Conservation (phyloP, 345 rosid species). For the Eutrema yunnanense region DNA sequence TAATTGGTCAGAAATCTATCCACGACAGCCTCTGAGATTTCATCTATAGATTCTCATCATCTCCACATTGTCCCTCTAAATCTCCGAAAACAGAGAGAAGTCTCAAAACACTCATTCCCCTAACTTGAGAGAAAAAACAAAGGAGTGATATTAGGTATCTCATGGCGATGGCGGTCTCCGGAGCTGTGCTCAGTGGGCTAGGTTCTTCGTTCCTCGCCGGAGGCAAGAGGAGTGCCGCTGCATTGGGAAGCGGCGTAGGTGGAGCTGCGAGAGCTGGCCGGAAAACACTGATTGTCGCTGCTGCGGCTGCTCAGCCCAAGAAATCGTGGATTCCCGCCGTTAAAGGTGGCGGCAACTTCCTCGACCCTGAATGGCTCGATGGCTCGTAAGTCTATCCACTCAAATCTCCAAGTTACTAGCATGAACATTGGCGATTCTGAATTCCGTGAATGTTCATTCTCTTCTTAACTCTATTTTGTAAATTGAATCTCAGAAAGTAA, state of each 20-base stretch:
- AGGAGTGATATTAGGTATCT: constrained; percentile 1
- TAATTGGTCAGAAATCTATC: constrained; percentile 87
- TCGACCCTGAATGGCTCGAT: constrained; percentile 97
- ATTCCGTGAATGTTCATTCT: not conserved
- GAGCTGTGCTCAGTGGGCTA: constrained; percentile 71
- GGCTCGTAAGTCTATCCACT: constrained; percentile 77
- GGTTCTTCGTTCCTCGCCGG: constrained; percentile 76
- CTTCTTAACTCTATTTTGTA: not conserved
- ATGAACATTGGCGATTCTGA: not conserved
- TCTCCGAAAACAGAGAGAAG: not conserved
- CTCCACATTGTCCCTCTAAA: constrained; percentile 44
- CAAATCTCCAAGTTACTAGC: not conserved
- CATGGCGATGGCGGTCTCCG: constrained; percentile 64
- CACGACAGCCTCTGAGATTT: constrained; percentile 37
- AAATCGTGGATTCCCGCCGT: constrained; percentile 96
- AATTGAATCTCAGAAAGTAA: not conserved
- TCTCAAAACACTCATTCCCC: not conserved
- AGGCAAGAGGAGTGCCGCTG: constrained; percentile 37
- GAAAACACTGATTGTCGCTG: constrained; percentile 45
- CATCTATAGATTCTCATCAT: constrained; percentile 55
- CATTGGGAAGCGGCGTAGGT: constrained; percentile 28
- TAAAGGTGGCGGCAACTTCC: constrained; percentile 76
- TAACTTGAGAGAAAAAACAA: not conserved
- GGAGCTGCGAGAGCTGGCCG: constrained; percentile 27
- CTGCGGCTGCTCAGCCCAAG: constrained; percentile 61